Conservation (phyloP, 2,329 filamentous ascomycete species). For the Colletotrichum zoysiae region DNA sequence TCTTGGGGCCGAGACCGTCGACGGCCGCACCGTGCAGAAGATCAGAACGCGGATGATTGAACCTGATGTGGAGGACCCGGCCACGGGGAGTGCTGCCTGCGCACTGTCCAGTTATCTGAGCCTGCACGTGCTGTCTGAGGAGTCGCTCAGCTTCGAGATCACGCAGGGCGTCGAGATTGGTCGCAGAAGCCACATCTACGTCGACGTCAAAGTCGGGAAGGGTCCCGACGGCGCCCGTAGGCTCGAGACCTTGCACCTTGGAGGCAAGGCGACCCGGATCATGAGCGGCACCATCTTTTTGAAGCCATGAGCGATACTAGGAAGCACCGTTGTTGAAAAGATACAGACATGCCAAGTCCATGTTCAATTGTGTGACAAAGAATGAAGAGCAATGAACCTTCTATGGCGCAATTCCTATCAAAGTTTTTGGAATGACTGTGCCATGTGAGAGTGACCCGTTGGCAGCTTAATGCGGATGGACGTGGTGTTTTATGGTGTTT, state of each 20-base stretch:
- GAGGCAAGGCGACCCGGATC: conserved; percentile 33
- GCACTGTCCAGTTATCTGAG: conserved; percentile 68
- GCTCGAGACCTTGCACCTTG: conserved; percentile 32
- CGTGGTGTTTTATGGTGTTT: background rate
- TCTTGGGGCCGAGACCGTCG: conserved; percentile 11
- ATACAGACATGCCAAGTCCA: background rate
- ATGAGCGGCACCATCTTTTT: conserved; percentile 37
- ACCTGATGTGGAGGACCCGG: conserved; percentile 66
- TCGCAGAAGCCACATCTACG: conserved; percentile 33
- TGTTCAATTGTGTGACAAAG: background rate
- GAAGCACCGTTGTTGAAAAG: accelerated
- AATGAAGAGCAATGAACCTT: background rate
- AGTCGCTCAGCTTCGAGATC: conserved; percentile 34
- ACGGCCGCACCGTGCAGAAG: conserved; percentile 35
- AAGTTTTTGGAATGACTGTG: conserved; percentile 5
- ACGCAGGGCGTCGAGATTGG: conserved; percentile 43
- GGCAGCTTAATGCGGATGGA: background rate
- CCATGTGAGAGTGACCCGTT: background rate
- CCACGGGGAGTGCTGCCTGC: conserved; percentile 73
- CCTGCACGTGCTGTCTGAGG: conserved; percentile 53
- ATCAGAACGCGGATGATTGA: conserved; percentile 73
- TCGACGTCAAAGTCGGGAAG: conserved; percentile 14
- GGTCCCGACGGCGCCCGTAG: conserved; percentile 2
- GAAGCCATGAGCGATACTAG: background rate
- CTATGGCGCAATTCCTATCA: background rate